Percentiles rank a stretch among this genome's conserved stretches.
Evolutionary conservation across 352 stramenopile species (phyloP).

Genomic region (Globisporangium echinulatum): DNA sequence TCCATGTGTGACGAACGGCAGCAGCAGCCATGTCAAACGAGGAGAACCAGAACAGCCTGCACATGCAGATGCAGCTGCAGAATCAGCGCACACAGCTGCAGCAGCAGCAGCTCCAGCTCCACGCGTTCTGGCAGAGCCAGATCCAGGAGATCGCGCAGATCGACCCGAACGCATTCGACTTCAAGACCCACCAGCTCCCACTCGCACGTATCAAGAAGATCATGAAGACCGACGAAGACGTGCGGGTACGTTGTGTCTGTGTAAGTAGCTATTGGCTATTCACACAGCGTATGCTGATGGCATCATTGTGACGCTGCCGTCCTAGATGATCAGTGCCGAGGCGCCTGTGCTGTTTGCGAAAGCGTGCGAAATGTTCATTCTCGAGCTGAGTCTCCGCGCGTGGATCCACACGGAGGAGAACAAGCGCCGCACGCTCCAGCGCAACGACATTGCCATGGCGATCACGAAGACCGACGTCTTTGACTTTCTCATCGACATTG

Average conservation of each 20-base stretch:
- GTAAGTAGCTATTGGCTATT: not conserved
- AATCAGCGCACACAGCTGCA: conserved; percentile 85
- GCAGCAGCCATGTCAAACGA: conserved; percentile 45
- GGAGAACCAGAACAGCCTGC: conserved; percentile 60
- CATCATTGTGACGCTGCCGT: not conserved
- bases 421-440: conserved; percentile 90
- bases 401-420: conserved; percentile 91
- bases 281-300: not conserved
- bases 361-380: conserved; percentile 93
- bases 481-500: conserved; percentile 91
- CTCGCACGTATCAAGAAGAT: conserved; percentile 94
- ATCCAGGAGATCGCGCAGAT: conserved; percentile 87
- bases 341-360: conserved; percentile 91
- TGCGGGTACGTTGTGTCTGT: conserved; percentile 36
- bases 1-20: not conserved
- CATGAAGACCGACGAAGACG: conserved; percentile 94
- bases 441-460: conserved; percentile 86
- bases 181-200: conserved; percentile 87
- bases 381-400: conserved; percentile 84
- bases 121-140: conserved; percentile 86
- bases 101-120: conserved; percentile 79
- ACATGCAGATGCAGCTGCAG: conserved; percentile 85
- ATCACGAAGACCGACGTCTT: conserved; percentile 91
- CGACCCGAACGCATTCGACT: conserved; percentile 78
- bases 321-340: conserved; percentile 91